phyloP scores from a whole-genome alignment of 2,329 filamentous ascomycete genomes.

The Beauveria sp. region DNA sequence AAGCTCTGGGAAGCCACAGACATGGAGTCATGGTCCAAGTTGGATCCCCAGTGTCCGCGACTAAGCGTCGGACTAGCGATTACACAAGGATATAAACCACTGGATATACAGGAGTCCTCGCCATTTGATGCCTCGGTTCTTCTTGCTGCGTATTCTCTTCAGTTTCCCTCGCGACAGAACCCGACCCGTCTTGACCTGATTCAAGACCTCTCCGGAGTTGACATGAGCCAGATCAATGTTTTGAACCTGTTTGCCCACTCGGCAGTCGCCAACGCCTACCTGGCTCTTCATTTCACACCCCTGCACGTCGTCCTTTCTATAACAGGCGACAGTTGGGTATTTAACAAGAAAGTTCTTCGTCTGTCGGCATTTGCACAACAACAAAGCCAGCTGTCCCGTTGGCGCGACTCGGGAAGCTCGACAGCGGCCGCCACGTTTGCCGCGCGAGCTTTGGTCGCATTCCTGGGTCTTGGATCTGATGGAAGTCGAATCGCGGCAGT shows the following conservation, averaged over 20 bases:
- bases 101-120: slow-evolving; percentile 27
- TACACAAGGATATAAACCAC: slow-evolving; percentile 28
- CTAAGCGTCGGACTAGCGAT: slow-evolving; percentile 22
- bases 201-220: slow-evolving; percentile 18
- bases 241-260: slow-evolving; percentile 36
- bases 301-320: slow-evolving; percentile 50
- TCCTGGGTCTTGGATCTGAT: slow-evolving; percentile 26
- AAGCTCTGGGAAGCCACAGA: slow-evolving; percentile 42
- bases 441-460: slow-evolving; percentile 41
- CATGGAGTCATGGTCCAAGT: slow-evolving; percentile 37
- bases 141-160: slow-evolving; percentile 31
- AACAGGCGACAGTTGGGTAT: slow-evolving; percentile 51
- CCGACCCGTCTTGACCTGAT: slow-evolving; percentile 21
- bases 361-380: slow-evolving; percentile 38
- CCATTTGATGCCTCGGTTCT: slow-evolving; percentile 34
- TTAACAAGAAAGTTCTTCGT: slow-evolving; percentile 44
- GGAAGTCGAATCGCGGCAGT: not conserved
- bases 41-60: slow-evolving; percentile 20
- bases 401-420: slow-evolving; percentile 38
- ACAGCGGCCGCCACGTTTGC: slow-evolving; percentile 42
- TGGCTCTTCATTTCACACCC: slow-evolving; percentile 52
- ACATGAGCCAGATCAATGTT: slow-evolving; percentile 23
- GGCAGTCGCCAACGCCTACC: slow-evolving; percentile 43
- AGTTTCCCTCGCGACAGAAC: slow-evolving; percentile 27
- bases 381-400: slow-evolving; percentile 37